phyloP scores from a whole-genome alignment of 2,329 filamentous ascomycete species.

The Aureobasidium mangrovei region DNA sequence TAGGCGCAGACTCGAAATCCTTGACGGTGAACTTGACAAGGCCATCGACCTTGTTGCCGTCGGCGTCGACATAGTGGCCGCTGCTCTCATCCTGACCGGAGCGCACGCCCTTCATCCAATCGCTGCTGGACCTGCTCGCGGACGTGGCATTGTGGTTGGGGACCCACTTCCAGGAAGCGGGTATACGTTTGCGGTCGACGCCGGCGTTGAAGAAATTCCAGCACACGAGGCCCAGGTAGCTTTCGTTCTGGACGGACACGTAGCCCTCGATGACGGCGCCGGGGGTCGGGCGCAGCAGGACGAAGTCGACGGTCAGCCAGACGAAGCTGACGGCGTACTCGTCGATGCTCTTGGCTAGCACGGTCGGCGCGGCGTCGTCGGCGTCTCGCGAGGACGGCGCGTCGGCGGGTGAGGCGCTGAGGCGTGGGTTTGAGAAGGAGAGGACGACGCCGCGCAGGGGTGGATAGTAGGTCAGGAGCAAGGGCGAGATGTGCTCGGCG shows the following conservation, averaged over 20 bases:
- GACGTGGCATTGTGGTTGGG: conserved; percentile 39
- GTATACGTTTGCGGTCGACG: conserved; percentile 68
- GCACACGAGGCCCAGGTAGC: conserved; percentile 79
- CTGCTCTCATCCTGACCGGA: conserved; percentile 43
- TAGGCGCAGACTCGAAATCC: conserved; percentile 66
- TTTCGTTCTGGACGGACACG: conserved; percentile 79
- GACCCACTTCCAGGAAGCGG: conserved; percentile 71
- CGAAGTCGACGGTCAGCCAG: conserved; percentile 81
- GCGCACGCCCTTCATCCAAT: conserved; percentile 12
- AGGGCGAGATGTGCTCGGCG: conserved; percentile 64
- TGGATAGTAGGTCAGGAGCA: conserved; percentile 68
- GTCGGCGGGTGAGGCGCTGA: conserved; percentile 50
- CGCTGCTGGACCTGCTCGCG: conserved; percentile 10
- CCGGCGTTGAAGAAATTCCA: conserved; percentile 89
- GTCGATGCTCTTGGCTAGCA: conserved; percentile 47
- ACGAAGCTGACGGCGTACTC: conserved; percentile 82
- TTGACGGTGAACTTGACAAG: conserved; percentile 69
- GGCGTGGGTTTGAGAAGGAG: conserved; percentile 58
- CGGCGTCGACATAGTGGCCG: conserved; percentile 67
- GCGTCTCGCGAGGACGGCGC: conserved; percentile 23
- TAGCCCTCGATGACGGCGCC: conserved; percentile 70
- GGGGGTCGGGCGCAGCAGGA: conserved; percentile 68
- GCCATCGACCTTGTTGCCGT: conserved; percentile 60
- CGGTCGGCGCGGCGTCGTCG: conserved; percentile 23
- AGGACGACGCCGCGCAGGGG: conserved; percentile 66